These are phyloP conservation scores for Rhizophagus clarus DNA, from an alignment of 192 early-diverging fungal genomes.

Conservation along the genomic window DNA sequence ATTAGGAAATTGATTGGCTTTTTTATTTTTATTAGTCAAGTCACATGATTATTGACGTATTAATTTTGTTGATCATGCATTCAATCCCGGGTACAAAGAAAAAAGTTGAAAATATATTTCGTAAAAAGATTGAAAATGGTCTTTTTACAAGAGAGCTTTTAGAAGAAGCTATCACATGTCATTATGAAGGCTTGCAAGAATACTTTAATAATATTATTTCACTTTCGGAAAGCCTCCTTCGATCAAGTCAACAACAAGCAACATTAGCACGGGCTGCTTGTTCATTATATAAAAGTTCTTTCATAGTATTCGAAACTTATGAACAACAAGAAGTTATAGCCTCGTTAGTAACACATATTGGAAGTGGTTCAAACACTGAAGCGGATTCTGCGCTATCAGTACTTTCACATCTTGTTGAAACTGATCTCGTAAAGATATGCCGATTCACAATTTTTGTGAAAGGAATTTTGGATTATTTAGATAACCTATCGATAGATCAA, in stretches of 20 bases:
- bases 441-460: slow-evolving; percentile 71
- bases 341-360: slow-evolving; percentile 77
- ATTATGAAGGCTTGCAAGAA: slow-evolving; percentile 48
- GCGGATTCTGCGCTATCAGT: slow-evolving; percentile 65
- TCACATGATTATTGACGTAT: slow-evolving; percentile 54
- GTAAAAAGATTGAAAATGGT: slow-evolving; percentile 52
- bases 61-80: slow-evolving; percentile 53
- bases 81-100: slow-evolving; percentile 56
- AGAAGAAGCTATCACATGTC: slow-evolving; percentile 49
- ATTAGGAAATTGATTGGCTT: background rate
- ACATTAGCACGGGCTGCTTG: slow-evolving; percentile 45
- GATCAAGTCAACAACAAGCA: slow-evolving; percentile 50
- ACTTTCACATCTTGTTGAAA: slow-evolving; percentile 53
- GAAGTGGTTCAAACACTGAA: slow-evolving; percentile 64
- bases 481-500: slow-evolving; percentile 64
- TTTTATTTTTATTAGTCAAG: slow-evolving; percentile 36
- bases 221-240: slow-evolving; percentile 62
- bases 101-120: slow-evolving; percentile 52
- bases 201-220: slow-evolving; percentile 52
- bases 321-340: slow-evolving; percentile 79
- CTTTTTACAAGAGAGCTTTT: slow-evolving; percentile 46
- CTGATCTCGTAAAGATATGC: slow-evolving; percentile 51
- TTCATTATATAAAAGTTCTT: slow-evolving; percentile 52
- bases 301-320: slow-evolving; percentile 62
- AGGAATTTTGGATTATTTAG: slow-evolving; percentile 72